Evolutionary conservation across 306 rosid species (phyloP).

Genomic region (Prunus mume): DNA sequence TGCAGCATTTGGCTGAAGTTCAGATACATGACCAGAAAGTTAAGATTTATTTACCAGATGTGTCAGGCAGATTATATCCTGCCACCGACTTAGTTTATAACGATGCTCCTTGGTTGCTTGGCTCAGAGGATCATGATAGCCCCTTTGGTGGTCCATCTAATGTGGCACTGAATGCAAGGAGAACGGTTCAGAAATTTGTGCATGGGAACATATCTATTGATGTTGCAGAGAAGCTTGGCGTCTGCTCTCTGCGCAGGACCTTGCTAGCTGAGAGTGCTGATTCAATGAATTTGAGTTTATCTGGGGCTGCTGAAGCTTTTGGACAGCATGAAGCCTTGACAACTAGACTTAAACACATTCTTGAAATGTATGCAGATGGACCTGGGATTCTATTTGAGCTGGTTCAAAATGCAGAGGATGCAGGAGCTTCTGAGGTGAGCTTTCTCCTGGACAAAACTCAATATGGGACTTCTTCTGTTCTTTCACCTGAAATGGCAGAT

Average conservation of each 20-base stretch:
- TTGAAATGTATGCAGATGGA: constrained; percentile 99
- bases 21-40: constrained; percentile 57
- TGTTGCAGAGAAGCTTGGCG: constrained; percentile 96
- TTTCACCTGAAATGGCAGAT: constrained; percentile 99
- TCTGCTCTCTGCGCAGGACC: constrained; percentile 86
- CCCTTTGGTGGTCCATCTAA: constrained; percentile 56
- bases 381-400: constrained; percentile 93
- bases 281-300: constrained; percentile 90
- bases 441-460: constrained; percentile 93
- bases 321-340: constrained; percentile 99
- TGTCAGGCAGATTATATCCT: constrained; percentile 67
- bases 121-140: constrained; percentile 59
- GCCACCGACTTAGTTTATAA: constrained; percentile 82
- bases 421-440: constrained; percentile 89
- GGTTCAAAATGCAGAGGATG: constrained; percentile 99
- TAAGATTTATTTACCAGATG: constrained; percentile 78
- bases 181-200: constrained; percentile 76
- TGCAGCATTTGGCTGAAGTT: constrained; percentile 90
- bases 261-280: constrained; percentile 96
- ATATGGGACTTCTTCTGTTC: constrained; percentile 90
- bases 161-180: constrained; percentile 54
- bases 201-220: constrained; percentile 96
- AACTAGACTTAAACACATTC: constrained; percentile 95
- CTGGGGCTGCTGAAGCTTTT: constrained; percentile 98
- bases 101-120: constrained; percentile 98